Conservation (phyloP, 2,329 filamentous ascomycete species). For the Aspergillus sojae region DNA sequence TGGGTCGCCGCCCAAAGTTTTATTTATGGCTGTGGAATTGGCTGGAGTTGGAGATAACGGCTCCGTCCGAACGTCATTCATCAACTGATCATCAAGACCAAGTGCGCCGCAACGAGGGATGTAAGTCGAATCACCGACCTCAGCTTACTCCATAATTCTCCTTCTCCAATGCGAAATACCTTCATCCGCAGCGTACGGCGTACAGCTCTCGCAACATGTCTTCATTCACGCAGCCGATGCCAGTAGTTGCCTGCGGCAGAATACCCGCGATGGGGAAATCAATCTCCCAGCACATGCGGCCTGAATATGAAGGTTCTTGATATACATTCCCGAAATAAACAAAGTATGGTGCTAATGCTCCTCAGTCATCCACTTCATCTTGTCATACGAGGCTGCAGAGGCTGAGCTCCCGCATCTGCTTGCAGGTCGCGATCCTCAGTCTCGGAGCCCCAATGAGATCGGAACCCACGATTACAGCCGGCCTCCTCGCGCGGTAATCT, state of each 20-base stretch:
- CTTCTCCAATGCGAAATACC: conserved; percentile 8
- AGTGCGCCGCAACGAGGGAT: not conserved
- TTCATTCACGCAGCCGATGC: conserved; percentile 10
- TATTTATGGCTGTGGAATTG: not conserved
- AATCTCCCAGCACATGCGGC: not conserved
- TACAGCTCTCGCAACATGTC: conserved; percentile 15
- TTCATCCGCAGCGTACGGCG: conserved; percentile 1
- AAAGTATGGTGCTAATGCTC: not conserved
- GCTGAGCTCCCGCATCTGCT: conserved; percentile 27
- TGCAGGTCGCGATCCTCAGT: conserved; percentile 25
- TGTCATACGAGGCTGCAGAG: conserved; percentile 18
- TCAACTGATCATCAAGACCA: not conserved
- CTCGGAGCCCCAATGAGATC: conserved; percentile 22
- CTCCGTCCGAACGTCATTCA: conserved; percentile 4
- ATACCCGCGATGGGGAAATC: conserved; percentile 6
- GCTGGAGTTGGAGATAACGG: too few species aligned
- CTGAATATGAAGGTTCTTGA: conserved; percentile 12
- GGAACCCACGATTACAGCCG: conserved; percentile 30
- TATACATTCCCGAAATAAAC: not conserved
- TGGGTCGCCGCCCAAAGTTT: conserved; percentile 8
- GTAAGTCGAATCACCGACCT: not conserved
- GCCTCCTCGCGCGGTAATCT: conserved; percentile 28
- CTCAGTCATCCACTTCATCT: conserved; percentile 30
- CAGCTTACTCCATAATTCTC: conserved; percentile 1
- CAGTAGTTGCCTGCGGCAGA: conserved; percentile 7